Evolutionary conservation across 192 early-diverging fungal genomes (phyloP).

Genomic region (Gaertneriomyces semiglobifer): DNA sequence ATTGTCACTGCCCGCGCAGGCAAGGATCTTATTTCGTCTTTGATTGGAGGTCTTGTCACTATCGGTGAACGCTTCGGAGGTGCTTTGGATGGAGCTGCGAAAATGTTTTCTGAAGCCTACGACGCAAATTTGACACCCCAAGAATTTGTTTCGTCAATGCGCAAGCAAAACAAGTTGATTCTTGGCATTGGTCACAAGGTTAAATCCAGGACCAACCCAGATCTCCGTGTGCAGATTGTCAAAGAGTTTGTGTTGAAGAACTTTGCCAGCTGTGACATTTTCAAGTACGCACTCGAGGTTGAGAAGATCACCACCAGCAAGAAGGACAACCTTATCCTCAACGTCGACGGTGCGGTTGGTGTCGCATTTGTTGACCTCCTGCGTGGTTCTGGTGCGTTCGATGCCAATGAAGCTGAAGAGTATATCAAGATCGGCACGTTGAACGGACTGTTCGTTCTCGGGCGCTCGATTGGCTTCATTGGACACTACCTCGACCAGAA

Average conservation of each 20-base stretch:
- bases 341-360: slow-evolving; percentile 91
- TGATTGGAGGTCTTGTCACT: slow-evolving; percentile 91
- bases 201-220: slow-evolving; percentile 98
- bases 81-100: slow-evolving; percentile 95
- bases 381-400: slow-evolving; percentile 88
- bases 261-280: slow-evolving; percentile 82
- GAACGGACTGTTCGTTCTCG: slow-evolving; percentile 95
- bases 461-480: slow-evolving; percentile 93
- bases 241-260: slow-evolving; percentile 86
- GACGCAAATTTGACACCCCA: slow-evolving; percentile 88
- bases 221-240: slow-evolving; percentile 92
- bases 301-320: slow-evolving; percentile 95
- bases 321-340: slow-evolving; percentile 97
- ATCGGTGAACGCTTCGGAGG: slow-evolving; percentile 98
- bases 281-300: slow-evolving; percentile 90
- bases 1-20: slow-evolving; percentile 89
- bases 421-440: slow-evolving; percentile 85
- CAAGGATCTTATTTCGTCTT: slow-evolving; percentile 93
- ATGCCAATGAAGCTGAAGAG: slow-evolving; percentile 91
- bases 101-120: slow-evolving; percentile 84
- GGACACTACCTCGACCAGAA: slow-evolving; percentile 98
- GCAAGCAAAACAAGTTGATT: slow-evolving; percentile 95
- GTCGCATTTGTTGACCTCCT: slow-evolving; percentile 94
- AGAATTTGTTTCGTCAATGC: slow-evolving; percentile 93
- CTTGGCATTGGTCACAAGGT: slow-evolving; percentile 99